A percentile compares a stretch with the other conserved stretches of the same genome.
phyloP scores from a whole-genome alignment of 2,329 filamentous ascomycete species.

The Fonsecaea pedrosoi region DNA sequence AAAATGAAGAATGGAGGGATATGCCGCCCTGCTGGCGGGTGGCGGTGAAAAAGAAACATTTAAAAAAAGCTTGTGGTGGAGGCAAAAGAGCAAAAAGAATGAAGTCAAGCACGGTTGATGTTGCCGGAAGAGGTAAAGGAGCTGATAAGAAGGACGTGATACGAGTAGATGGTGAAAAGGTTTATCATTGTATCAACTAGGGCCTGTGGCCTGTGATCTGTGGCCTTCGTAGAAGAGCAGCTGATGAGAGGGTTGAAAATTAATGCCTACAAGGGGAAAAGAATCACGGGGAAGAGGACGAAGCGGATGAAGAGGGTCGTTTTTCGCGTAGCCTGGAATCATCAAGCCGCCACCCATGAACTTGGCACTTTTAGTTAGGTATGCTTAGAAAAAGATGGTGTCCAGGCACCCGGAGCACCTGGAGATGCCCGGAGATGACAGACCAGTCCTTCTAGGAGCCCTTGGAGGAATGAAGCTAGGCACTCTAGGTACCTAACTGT shows the following conservation, averaged over 20 bases:
- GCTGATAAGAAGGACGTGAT: background rate
- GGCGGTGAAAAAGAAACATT: slow-evolving; percentile 22
- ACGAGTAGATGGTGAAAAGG: background rate
- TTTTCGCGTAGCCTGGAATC: background rate
- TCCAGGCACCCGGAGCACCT: background rate
- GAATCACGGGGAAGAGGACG: background rate
- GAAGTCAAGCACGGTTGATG: slow-evolving; percentile 11
- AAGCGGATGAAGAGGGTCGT: background rate
- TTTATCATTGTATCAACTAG: slow-evolving; percentile 6
- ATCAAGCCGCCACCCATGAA: background rate
- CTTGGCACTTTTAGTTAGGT: background rate
- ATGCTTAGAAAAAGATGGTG: slow-evolving; percentile 1
- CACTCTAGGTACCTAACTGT: too few species aligned
- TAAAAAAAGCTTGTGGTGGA: background rate
- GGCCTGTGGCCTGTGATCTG: too few species aligned
- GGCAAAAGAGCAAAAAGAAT: slow-evolving; percentile 4
- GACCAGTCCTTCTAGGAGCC: too few species aligned
- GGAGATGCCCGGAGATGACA: background rate
- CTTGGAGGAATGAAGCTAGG: too few species aligned
- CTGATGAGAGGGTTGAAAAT: slow-evolving; percentile 1
- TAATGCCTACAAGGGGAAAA: slow-evolving; percentile 34
- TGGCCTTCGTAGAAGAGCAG: background rate
- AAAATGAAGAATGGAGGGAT: slow-evolving; percentile 1
- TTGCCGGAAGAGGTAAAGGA: slow-evolving; percentile 26
- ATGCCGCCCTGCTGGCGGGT: slow-evolving; percentile 10